Conservation (phyloP, 2,329 filamentous ascomycete genomes). For the Karstenula rhodostoma region DNA sequence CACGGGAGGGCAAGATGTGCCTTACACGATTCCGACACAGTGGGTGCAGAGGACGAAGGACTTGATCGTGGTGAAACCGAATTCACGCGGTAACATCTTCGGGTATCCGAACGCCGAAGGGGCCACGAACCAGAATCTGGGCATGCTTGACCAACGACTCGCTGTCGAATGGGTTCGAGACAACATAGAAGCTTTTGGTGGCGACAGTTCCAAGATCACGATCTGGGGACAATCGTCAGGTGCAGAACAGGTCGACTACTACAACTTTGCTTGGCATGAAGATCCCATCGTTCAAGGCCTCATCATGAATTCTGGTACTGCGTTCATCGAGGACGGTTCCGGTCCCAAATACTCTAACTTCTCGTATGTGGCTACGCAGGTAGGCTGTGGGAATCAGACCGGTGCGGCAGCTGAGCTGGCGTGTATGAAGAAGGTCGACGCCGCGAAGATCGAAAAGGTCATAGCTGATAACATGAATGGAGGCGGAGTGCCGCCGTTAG, state of each 20-base stretch:
- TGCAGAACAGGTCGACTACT: conserved; percentile 42
- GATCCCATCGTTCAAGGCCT: conserved; percentile 57
- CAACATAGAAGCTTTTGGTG: conserved; percentile 49
- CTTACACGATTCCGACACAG: conserved; percentile 31
- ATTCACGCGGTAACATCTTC: conserved; percentile 41
- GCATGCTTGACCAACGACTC: conserved; percentile 45
- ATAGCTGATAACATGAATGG: conserved; percentile 50
- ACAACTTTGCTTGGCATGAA: conserved; percentile 53
- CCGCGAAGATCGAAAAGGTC: conserved; percentile 36
- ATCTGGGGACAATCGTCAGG: conserved; percentile 45
- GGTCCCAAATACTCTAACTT: conserved; percentile 21
- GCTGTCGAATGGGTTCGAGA: conserved; percentile 45
- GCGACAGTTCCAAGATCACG: conserved; percentile 43
- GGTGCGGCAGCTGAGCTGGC: conserved; percentile 28
- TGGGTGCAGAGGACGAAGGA: conserved; percentile 38
- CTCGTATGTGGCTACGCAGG: conserved; percentile 18
- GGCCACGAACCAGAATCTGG: conserved; percentile 38
- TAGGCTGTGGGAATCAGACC: conserved; percentile 17
- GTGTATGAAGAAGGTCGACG: conserved; percentile 43
- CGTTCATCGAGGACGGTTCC: conserved; percentile 7
- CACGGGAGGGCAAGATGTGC: conserved; percentile 53
- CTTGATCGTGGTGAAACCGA: conserved; percentile 43
- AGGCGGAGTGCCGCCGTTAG: conserved; percentile 21
- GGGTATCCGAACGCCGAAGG: conserved; percentile 45
- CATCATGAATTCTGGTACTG: conserved; percentile 45